Evolutionary conservation across 2,329 filamentous ascomycete species (phyloP), one percentile per base, ranked within the genome.

Genomic region (Colletotrichum sp.): DNA sequence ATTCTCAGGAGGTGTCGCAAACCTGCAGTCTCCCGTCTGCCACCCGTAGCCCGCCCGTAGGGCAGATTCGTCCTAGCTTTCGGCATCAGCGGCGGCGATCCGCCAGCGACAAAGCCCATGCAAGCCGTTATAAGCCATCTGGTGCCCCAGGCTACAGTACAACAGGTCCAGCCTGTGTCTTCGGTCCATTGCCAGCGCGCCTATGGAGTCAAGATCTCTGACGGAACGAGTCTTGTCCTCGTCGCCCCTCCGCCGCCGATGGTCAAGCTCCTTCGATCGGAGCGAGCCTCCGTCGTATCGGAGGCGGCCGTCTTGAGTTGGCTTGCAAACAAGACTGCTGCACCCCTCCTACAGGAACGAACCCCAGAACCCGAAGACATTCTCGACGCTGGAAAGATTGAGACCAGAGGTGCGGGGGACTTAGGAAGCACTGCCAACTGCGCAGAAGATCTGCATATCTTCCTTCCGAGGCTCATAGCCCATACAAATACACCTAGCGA

Each of bases 241-340:
- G 84, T 86, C 44, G 79, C 89, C 6, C 81, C 87, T n/a, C 87
- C 87, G 8, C 81, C 84, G 44, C 78, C 83, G n/a, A 83, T 85
- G 74, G 80, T 86, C 66, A 85, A 86, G 70, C 82, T 89, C 32
- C 82, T 91, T 36, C 86, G 89, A 34, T 87, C 82, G 65, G 89
- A 91, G 79, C 85, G 85, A 64, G 84, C 81, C 44, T 84, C 86
- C 57, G 82, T 88, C 65, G 80, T 82, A 28, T 86, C 88, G 27
- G 89, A 91, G 78, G 86, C 86, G 12, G 80, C 83, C 11, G 78
- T 89, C 3, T 78, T 90, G 48, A 82, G 80, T 69, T 91, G 88
- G 88, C 81, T 90, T 25, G 81, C 83, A 48, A 78, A 80, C 68
- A 67, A 70, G 36, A 60, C 28, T 16, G 25, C 52, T 22, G 63